These are phyloP conservation scores for Gardenia jasminoides DNA, from an alignment of 257 asterid species.

Conservation along the genomic window DNA sequence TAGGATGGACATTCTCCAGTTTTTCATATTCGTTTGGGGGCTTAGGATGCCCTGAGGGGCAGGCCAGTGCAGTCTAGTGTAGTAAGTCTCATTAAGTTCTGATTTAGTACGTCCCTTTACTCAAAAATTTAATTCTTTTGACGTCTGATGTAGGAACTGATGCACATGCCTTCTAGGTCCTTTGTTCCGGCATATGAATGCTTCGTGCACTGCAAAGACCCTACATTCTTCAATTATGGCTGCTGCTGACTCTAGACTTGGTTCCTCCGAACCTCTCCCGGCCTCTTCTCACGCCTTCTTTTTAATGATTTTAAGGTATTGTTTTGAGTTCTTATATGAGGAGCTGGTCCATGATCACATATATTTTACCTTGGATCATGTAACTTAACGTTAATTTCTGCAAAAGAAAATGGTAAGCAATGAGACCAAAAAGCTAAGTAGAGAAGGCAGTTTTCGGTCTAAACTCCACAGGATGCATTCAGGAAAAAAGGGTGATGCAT, in stretches of 20 bases:
- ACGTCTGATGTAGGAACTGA: neutral
- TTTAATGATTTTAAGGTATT: neutral
- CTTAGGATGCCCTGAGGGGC: neutral
- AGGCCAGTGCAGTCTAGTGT: neutral
- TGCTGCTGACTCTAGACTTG: neutral
- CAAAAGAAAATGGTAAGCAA: neutral
- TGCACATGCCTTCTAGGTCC: neutral
- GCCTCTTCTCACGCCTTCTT: too few relatives aligned
- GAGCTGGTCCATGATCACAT: neutral
- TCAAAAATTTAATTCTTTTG: neutral
- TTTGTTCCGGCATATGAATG: neutral
- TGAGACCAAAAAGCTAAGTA: too few relatives aligned
- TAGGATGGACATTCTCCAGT: neutral
- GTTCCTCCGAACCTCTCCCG: neutral
- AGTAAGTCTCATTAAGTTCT: neutral
- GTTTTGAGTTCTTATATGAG: too few relatives aligned
- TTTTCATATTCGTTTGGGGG: neutral
- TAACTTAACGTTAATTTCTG: neutral
- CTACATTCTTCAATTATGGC: neutral
- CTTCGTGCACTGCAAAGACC: neutral
- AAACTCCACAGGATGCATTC: too few relatives aligned
- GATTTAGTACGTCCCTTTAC: neutral
- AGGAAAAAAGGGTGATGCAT: too few relatives aligned
- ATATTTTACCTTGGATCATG: neutral
- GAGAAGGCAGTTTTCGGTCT: too few relatives aligned